Percentiles rank a stretch among this genome's conserved stretches.
Evolutionary conservation across 1,284 basidiomycete genomes (phyloP).

Genomic region (Fomitopsis pinicola): DNA sequence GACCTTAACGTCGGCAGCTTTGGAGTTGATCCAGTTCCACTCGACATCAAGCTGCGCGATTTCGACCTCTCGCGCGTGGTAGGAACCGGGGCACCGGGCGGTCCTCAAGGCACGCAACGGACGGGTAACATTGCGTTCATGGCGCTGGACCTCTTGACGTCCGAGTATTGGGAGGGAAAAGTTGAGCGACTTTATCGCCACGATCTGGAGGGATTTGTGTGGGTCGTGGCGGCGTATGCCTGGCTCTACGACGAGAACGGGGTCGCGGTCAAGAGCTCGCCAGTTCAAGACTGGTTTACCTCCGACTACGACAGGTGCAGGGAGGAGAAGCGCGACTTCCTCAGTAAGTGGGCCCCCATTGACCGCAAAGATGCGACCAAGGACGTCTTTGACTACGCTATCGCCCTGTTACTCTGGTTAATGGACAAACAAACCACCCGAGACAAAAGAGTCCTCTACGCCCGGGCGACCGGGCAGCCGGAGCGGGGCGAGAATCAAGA

Average conservation of each 20-base stretch:
- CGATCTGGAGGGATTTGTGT: conserved; percentile 2
- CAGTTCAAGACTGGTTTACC: background rate
- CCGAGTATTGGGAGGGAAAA: background rate
- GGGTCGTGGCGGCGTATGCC: background rate
- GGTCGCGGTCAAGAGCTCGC: background rate
- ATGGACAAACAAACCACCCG: too few relatives aligned
- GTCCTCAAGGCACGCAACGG: background rate
- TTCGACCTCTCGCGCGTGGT: background rate
- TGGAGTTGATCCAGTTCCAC: background rate
- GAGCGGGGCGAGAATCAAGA: too few relatives aligned
- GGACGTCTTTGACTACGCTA: too few relatives aligned
- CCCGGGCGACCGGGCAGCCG: too few relatives aligned
- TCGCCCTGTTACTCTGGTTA: too few relatives aligned
- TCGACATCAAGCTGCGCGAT: background rate
- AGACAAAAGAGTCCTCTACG: too few relatives aligned
- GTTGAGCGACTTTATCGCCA: conserved; percentile 1
- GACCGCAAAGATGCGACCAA: too few relatives aligned
- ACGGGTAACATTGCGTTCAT: conserved; percentile 6
- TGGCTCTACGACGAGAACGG: background rate
- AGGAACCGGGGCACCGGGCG: too few relatives aligned
- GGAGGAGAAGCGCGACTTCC: background rate
- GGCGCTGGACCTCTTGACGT: conserved; percentile 1
- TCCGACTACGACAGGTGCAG: background rate
- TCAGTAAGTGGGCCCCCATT: too few relatives aligned
- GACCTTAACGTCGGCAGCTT: background rate